Percentiles rank a stretch among this genome's conserved stretches.
Conservation (phyloP, 2,329 filamentous ascomycete genomes). For the Grosmannia serpens region DNA sequence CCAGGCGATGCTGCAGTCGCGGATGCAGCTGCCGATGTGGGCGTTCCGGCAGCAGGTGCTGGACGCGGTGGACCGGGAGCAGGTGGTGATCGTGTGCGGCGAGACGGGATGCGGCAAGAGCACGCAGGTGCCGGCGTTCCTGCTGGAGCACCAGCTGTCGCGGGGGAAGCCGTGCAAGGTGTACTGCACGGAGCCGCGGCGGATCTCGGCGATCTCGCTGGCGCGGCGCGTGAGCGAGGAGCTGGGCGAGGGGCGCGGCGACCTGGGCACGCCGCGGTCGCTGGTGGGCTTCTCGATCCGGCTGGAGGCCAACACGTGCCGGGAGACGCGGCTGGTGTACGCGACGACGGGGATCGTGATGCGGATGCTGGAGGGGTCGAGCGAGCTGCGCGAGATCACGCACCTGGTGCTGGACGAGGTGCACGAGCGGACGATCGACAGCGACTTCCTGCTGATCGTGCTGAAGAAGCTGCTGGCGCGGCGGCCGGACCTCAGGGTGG, state of each 20-base stretch:
- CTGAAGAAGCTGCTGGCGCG: constrained; percentile 68
- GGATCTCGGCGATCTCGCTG: constrained; percentile 92
- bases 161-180: constrained; percentile 78
- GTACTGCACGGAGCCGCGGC: constrained; percentile 87
- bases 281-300: constrained; percentile 91
- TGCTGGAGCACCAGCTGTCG: constrained; percentile 78
- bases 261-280: constrained; percentile 72
- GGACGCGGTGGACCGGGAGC: constrained; percentile 62
- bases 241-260: constrained; percentile 70
- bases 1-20: constrained; percentile 65
- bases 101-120: constrained; percentile 97
- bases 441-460: constrained; percentile 89
- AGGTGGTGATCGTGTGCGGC: constrained; percentile 87
- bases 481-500: constrained; percentile 75
- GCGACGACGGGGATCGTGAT: constrained; percentile 92
- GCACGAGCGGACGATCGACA: constrained; percentile 92
- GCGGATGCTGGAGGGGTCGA: constrained; percentile 86
- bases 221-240: constrained; percentile 91
- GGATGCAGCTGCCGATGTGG: constrained; percentile 84
- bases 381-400: constrained; percentile 78
- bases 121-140: constrained; percentile 90
- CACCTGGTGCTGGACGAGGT: constrained; percentile 96
- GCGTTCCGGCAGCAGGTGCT: constrained; percentile 70
- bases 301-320: constrained; percentile 74
- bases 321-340: constrained; percentile 76